Conservation (phyloP, 2,329 filamentous ascomycete genomes). For the Pleomassaria siparia region DNA sequence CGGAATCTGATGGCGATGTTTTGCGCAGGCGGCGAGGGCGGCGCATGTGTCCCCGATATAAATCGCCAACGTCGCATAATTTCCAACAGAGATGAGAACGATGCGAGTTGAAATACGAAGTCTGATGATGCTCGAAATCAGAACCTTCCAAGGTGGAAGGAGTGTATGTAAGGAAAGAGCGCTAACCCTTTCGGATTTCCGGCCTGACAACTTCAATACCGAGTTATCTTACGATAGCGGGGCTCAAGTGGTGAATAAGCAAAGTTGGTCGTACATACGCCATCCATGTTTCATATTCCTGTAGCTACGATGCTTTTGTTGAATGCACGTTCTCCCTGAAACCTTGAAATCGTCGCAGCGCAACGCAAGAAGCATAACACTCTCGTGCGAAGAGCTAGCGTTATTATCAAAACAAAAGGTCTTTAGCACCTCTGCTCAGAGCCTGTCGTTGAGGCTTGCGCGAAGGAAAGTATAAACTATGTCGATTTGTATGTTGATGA, state of each 20-base stretch:
- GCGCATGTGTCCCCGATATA: too few species aligned
- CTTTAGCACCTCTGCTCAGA: slow-evolving; percentile 11
- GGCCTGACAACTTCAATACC: not conserved
- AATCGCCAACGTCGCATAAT: too few species aligned
- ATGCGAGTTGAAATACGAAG: too few species aligned
- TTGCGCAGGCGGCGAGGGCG: not conserved
- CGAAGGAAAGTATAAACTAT: slow-evolving; percentile 10
- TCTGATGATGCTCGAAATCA: not conserved
- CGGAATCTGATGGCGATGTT: not conserved
- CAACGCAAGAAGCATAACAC: not conserved
- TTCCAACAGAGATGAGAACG: too few species aligned
- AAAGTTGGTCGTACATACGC: too few species aligned
- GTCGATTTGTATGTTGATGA: slow-evolving; percentile 6
- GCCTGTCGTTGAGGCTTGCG: slow-evolving; percentile 11
- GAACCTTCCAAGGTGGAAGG: not conserved
- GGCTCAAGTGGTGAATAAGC: too few species aligned
- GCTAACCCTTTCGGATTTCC: not conserved
- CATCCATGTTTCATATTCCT: too few species aligned
- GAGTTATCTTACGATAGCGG: not conserved
- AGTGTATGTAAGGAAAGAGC: too few species aligned
- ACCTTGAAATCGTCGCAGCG: slow-evolving; percentile 3
- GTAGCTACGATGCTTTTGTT: too few species aligned
- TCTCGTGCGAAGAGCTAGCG: slow-evolving; percentile 4
- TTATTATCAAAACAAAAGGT: slow-evolving; percentile 10
- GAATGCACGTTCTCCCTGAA: slow-evolving; percentile 4